Evolutionary conservation across 495 filamentous ascomycete genomes (phyloP).

Genomic region (Neurospora hispaniola): DNA sequence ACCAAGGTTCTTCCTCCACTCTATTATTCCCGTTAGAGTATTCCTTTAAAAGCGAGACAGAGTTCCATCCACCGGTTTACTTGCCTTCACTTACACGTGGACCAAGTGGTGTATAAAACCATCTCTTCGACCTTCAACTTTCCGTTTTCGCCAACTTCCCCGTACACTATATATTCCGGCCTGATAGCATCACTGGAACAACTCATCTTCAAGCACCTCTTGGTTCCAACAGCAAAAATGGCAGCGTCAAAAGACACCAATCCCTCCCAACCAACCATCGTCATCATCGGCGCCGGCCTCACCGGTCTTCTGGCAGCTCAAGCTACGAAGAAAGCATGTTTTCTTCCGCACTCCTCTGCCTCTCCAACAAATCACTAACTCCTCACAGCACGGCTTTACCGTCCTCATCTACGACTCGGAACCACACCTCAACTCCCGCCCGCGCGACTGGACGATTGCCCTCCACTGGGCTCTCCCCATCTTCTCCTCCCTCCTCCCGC

Average conservation of each 20-base stretch:
- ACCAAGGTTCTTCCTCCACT: not conserved
- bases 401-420: constrained; percentile 41
- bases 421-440: constrained; percentile 22
- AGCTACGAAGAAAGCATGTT: constrained; percentile 30
- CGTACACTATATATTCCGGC: not conserved
- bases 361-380: not conserved
- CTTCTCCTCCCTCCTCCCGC: constrained; percentile 21
- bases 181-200: not conserved
- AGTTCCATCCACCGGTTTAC: not conserved
- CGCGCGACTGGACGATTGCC: constrained; percentile 47
- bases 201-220: not conserved
- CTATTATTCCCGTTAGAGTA: not conserved
- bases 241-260: not conserved
- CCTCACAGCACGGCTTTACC: constrained; percentile 34
- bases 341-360: not conserved
- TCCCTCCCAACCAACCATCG: constrained; percentile 8
- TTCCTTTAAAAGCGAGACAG: not conserved
- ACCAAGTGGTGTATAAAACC: not conserved
- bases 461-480: constrained; percentile 41
- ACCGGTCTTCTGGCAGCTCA: constrained; percentile 41
- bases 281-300: constrained; percentile 39
- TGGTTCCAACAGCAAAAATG: not conserved
- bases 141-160: not conserved
- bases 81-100: no score
- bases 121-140: not conserved